Base-by-base conservation (phyloP, 176 grass and related monocot species). In the Miscanthus lutarioriparius region DNA sequence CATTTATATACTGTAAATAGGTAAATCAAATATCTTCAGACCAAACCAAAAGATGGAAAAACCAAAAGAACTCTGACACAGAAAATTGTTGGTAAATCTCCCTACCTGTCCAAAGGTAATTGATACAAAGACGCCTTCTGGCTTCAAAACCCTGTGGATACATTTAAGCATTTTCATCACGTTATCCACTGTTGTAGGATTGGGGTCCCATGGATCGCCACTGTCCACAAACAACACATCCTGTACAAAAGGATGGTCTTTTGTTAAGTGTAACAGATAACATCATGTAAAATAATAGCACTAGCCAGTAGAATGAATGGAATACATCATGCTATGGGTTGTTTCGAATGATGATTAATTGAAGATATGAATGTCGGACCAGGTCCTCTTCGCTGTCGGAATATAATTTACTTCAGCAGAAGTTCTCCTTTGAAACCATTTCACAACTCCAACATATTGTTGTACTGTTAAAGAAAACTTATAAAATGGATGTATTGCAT, bases 171-270 rank as follows among this genome's bases (percentile, higher is more conserved):
- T 92, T 87, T 96, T 96, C 86, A 85, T 96, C 82, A 94, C 91
- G 56, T 92, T 99, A 66, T 88, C 45, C 64, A 94, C 88, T 75
- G 87, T 95, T 62, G 36, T 56, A 54, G 85, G 73, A 78, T 86
- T 89, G 37, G 96, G 96, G 30, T 93, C 90, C 96, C 92, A 98
- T n/a, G 93, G 96, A 90, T 98, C 92, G 10, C 93, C 96, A 87
- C 89, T 93, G 68, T 98, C 91, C 83, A 98, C 96, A 91, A 89
- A 96, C 71, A 99, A 82, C 20, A 89, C 91, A 56, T 99, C 93
- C 96, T 96, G 79, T 62, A 64, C 84, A 87, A 86, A 91, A 87
- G 64, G 81, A 78, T 86, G 32, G 27, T 54, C 33, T 27, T 73
- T 68, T 37, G 72, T 47, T 59, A 47, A 85, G n/a, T 64, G 39